Percentiles rank a stretch among this genome's conserved stretches.
These are phyloP conservation scores for Trichomonas gallinae DNA, from an alignment of 208 protist species.

Conservation along the genomic window DNA sequence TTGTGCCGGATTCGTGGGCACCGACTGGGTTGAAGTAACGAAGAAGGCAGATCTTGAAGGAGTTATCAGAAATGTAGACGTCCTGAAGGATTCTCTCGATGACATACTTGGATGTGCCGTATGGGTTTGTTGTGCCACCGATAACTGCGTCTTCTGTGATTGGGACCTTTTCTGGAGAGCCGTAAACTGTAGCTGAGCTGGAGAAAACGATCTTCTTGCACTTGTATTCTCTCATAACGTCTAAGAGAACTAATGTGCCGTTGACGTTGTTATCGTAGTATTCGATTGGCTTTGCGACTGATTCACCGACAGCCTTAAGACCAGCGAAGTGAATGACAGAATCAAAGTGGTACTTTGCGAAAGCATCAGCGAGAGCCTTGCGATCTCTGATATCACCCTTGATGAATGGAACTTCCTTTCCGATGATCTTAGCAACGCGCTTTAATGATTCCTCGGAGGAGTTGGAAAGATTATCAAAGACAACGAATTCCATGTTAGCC, in stretches of 20 bases:
- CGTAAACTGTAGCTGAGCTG: conserved; percentile 78
- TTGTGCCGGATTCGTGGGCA: conserved; percentile 69
- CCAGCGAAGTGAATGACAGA: conserved; percentile 43
- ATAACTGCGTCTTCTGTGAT: conserved; percentile 23
- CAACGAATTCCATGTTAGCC: conserved; percentile 61
- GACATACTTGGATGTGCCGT: conserved; percentile 65
- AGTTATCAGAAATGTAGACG: conserved; percentile 54
- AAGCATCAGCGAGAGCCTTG: neutral
- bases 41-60: conserved; percentile 56
- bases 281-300: conserved; percentile 46
- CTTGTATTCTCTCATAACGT: conserved; percentile 65
- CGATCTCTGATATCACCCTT: conserved; percentile 19
- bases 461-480: conserved; percentile 74
- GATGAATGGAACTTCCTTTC: conserved; percentile 37
- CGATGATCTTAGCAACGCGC: conserved; percentile 44
- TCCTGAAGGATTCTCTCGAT: conserved; percentile 77
- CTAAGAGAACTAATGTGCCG: conserved; percentile 67
- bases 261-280: conserved; percentile 91
- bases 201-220: conserved; percentile 83
- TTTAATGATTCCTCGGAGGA: conserved; percentile 32
- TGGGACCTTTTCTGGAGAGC: conserved; percentile 35
- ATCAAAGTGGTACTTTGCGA: conserved; percentile 21
- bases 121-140: conserved; percentile 58
- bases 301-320: conserved; percentile 39
- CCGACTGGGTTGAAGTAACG: conserved; percentile 96